These are phyloP conservation scores for Neckera pumila DNA, from an alignment of 225 moss, liverwort and hornwort genomes.

Conservation along the genomic window DNA sequence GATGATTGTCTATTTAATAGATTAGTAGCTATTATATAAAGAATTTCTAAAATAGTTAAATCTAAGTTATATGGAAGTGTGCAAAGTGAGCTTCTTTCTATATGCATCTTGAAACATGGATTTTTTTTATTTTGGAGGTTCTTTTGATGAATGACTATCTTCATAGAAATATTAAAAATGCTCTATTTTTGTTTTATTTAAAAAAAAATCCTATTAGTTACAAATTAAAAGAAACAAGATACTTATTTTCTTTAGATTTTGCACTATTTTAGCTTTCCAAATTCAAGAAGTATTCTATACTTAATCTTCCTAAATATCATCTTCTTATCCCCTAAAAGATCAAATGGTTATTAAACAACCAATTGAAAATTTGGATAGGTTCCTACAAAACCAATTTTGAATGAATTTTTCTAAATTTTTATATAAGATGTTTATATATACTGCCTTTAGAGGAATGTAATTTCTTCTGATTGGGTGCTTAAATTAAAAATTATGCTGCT, in stretches of 20 bases:
- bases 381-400: no score
- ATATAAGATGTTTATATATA: not conserved
- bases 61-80: fast-evolving
- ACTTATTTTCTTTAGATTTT: not conserved
- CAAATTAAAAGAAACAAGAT: no score
- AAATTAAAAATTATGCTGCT: not conserved
- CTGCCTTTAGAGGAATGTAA: fast-evolving
- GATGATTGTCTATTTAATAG: not conserved
- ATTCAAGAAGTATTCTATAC: not conserved
- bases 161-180: not conserved
- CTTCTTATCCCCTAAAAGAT: not conserved
- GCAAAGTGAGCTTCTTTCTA: not conserved
- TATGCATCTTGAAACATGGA: not conserved
- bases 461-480: not conserved
- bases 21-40: not conserved
- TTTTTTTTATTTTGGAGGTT: fast-evolving
- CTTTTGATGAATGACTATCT: not conserved
- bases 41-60: not conserved
- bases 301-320: not conserved
- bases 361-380: no score
- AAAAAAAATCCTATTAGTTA: not conserved
- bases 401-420: not conserved
- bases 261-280: not conserved
- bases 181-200: not conserved
- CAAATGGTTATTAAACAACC: not conserved